phyloP scores from a whole-genome alignment of 805 yeast species.

The Kazachstania martiniae region DNA sequence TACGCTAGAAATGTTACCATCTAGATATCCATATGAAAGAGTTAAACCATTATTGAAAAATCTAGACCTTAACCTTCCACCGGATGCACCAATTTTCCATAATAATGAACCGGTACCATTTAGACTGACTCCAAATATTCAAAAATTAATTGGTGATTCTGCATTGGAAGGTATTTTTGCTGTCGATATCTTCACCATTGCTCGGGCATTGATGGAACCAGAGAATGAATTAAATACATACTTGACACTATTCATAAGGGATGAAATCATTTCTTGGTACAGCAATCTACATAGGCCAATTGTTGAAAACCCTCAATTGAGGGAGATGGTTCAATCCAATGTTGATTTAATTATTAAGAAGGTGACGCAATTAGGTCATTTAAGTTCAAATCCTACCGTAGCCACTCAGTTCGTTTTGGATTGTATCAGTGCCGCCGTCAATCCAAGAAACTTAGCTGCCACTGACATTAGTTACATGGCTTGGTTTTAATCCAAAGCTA shows the following conservation, averaged over 20 bases:
- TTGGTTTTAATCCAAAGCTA: constrained; percentile 64
- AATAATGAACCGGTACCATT: constrained; percentile 92
- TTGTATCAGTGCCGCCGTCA: constrained; percentile 86
- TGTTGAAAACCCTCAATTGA: constrained; percentile 71
- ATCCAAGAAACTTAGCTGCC: constrained; percentile 84
- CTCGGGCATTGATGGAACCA: constrained; percentile 81
- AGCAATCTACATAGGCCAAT: constrained; percentile 75
- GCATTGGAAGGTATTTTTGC: constrained; percentile 87
- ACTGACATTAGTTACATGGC: constrained; percentile 96
- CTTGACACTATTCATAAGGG: constrained; percentile 88
- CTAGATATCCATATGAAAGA: constrained; percentile 48
- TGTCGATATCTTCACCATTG: constrained; percentile 72
- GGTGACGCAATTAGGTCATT: constrained; percentile 65
- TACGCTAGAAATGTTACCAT: constrained; percentile 93
- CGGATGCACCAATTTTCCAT: constrained; percentile 68
- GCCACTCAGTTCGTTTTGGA: constrained; percentile 87
- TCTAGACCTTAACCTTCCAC: constrained; percentile 28
- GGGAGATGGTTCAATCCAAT: constrained; percentile 80
- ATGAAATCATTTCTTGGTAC: constrained; percentile 91
- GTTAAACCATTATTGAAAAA: constrained; percentile 31
- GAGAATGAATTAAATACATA: constrained; percentile 87
- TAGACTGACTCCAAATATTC: constrained; percentile 92
- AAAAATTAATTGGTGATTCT: constrained; percentile 87
- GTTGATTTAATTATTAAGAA: constrained; percentile 77
- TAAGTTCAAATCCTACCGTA: constrained; percentile 40